Evolutionary conservation across 73 alveolate species (phyloP).

Genomic region (Paraurostyla sp.): DNA sequence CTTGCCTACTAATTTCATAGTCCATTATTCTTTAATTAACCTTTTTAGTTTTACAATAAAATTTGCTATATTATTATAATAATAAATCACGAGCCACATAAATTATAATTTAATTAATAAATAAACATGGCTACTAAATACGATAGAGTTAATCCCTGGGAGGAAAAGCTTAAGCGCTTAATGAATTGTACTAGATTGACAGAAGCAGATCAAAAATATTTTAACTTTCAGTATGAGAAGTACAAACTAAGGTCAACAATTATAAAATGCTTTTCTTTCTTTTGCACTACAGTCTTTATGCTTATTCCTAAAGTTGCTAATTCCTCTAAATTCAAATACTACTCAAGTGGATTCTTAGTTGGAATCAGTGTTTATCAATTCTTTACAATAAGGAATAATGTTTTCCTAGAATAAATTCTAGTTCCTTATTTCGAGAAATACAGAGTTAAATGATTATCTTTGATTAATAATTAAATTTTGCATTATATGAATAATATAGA

Average conservation of each 20-base stretch:
- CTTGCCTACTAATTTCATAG: not conserved
- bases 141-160: conserved; percentile 67
- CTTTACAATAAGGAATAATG: not conserved
- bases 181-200: conserved; percentile 59
- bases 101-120: not conserved
- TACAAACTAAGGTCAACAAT: conserved; percentile 36
- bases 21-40: not conserved
- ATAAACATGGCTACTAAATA: conserved; percentile 46
- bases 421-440: conserved; percentile 70
- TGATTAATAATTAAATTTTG: not conserved
- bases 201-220: conserved; percentile 48
- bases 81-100: no score
- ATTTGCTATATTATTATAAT: no score
- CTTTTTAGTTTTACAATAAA: not conserved
- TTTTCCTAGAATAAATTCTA: conserved; percentile 17
- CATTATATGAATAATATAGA: no score
- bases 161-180: conserved; percentile 61
- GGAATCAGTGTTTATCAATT: not conserved
- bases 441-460: conserved; percentile 49
- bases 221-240: conserved; percentile 55
- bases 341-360: not conserved
- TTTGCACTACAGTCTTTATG: not conserved
- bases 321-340: conserved; percentile 56
- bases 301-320: conserved; percentile 41
- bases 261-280: conserved; percentile 4